Evolutionary conservation across 768 basidiomycete genomes (phyloP), one percentile per base, ranked within the genome.

Genomic region (Bullera alba): DNA sequence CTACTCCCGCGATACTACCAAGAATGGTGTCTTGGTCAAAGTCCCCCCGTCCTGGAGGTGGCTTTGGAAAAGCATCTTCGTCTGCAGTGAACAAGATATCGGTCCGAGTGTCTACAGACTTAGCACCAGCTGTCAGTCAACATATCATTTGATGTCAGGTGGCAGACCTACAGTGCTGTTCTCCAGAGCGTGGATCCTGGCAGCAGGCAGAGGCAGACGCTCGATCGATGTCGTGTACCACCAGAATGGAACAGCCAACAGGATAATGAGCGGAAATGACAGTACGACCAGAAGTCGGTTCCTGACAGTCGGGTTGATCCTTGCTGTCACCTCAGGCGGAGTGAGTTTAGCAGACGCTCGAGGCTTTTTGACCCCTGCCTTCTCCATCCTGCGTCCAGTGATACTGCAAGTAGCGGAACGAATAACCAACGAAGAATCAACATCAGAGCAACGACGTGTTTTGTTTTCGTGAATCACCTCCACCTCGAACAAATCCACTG

Each of bases 171-270:
- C 5, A 15, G 19, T 4, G 17, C 3, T 3, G 5, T 6, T 7
- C 36, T 79, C 75, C 59, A 83, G 77, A 5, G 77, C 76, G 34
- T 70, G 69, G 28, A 91, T 82, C 19, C 80, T 78, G 36, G 74
- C 71, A 6, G 77, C 74, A 1, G 92, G 88, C 12, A 95, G 75
- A 0, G 83, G 75, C 15, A 86, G 77, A 23, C 92, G 81, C 64
- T 91, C 80, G 25, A 97, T 93, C 56, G 86, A 86, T 4, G 95
- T 97, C 23, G 86, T 83, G 44, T 77, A 78, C 89, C 90, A 96
- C 95, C 95, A 99, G 42, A 88, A 78, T 2, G 95, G 95, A 17
- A 92, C 52, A 1, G 84, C 84, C 5, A 88, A 73, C 28, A 93
- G 57, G 29, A 95, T 78, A 23, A 89, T 73, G 22, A 79, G 48